These are phyloP conservation scores for Diaporthe destruens DNA, from an alignment of 2,329 filamentous ascomycete species.

Conservation along the genomic window DNA sequence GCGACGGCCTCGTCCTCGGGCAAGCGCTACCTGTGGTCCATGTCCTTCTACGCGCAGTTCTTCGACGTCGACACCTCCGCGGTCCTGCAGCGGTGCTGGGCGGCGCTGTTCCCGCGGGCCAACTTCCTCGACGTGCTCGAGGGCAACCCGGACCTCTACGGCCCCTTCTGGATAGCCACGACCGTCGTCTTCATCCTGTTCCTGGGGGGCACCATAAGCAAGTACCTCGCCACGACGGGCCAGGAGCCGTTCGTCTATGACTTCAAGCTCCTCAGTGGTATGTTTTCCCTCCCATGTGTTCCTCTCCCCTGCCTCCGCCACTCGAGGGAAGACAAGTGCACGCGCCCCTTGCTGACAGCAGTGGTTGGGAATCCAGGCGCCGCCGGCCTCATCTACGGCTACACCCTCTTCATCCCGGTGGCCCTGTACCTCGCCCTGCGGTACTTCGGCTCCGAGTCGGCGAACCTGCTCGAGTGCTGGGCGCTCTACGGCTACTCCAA, in stretches of 20 bases:
- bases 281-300: slow-evolving; percentile 44
- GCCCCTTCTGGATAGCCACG: slow-evolving; percentile 98
- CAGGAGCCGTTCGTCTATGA: slow-evolving; percentile 88
- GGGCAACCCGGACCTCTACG: slow-evolving; percentile 96
- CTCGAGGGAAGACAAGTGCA: background rate
- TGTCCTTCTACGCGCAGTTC: slow-evolving; percentile 96
- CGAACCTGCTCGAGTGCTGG: slow-evolving; percentile 95
- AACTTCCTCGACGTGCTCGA: slow-evolving; percentile 98
- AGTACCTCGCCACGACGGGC: slow-evolving; percentile 81
- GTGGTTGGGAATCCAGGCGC: slow-evolving; percentile 65
- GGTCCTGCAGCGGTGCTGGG: slow-evolving; percentile 87
- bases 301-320: slow-evolving; percentile 9
- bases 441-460: slow-evolving; percentile 95
- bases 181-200: slow-evolving; percentile 97
- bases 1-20: slow-evolving; percentile 52
- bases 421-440: slow-evolving; percentile 88
- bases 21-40: slow-evolving; percentile 92
- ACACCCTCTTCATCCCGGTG: slow-evolving; percentile 88
- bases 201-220: slow-evolving; percentile 92
- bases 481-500: slow-evolving; percentile 97
- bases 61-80: slow-evolving; percentile 97
- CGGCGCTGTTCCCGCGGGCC: slow-evolving; percentile 88
- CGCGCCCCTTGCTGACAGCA: slow-evolving; percentile 14
- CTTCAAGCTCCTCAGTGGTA: slow-evolving; percentile 88
- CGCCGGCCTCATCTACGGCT: slow-evolving; percentile 94